Conservation (phyloP, 139 green algal species). For the Coccomyxa sp. region DNA sequence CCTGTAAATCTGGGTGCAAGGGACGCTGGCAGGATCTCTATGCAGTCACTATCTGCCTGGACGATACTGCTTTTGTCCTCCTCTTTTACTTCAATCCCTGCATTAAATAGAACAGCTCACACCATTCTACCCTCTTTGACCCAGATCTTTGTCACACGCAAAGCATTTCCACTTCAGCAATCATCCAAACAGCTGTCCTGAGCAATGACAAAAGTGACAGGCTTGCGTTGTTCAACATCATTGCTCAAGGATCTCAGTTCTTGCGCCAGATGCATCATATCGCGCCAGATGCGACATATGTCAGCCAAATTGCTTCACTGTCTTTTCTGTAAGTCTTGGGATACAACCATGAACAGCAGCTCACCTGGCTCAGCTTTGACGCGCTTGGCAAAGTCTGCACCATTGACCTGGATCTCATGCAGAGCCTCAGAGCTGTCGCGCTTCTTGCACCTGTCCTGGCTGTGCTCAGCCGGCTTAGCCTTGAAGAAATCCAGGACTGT, state of each 20-base stretch:
- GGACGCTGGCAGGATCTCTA: too few species aligned
- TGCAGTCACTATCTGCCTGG: too few species aligned
- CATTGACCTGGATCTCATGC: neutral
- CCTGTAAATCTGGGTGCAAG: too few species aligned
- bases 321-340: neutral
- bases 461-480: slow-evolving; percentile 5
- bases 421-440: neutral
- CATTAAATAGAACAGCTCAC: too few species aligned
- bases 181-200: too few species aligned
- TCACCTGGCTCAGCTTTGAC: neutral
- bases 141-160: too few species aligned
- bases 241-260: neutral
- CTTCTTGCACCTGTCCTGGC: neutral
- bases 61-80: too few species aligned
- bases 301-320: neutral
- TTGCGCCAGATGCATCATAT: neutral
- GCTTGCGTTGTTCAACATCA: neutral
- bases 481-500: slow-evolving; percentile 57
- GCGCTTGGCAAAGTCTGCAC: neutral
- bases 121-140: too few species aligned
- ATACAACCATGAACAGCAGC: neutral
- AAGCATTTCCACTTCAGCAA: too few species aligned
- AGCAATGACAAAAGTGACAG: too few species aligned
- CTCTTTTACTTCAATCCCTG: too few species aligned
- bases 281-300: neutral